Conservation (phyloP, 2,329 filamentous ascomycete genomes). For the Alternaria solani region DNA sequence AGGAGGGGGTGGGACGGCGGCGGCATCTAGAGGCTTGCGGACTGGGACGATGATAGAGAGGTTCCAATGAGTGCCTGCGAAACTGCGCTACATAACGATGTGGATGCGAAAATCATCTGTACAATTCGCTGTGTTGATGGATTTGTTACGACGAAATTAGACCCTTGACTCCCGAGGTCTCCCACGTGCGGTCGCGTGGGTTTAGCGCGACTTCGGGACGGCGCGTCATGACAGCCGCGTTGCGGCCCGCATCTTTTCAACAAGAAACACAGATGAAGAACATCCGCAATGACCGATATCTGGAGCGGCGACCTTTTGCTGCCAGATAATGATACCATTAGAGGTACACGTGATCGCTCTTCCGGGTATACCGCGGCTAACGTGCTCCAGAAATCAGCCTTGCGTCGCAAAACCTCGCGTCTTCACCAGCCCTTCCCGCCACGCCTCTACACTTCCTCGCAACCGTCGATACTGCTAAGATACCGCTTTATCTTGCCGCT, state of each 20-base stretch:
- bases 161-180: not conserved
- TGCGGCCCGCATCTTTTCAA: not conserved
- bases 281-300: conserved; percentile 39
- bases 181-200: conserved; percentile 23
- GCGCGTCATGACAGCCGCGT: conserved; percentile 23
- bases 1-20: not conserved
- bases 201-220: conserved; percentile 10
- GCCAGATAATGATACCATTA: conserved; percentile 33
- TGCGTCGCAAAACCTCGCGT: conserved; percentile 30
- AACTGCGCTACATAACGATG: not conserved
- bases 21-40: not conserved
- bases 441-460: conserved; percentile 47
- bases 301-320: conserved; percentile 48
- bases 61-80: not conserved
- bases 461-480: conserved; percentile 49
- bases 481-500: conserved; percentile 52
- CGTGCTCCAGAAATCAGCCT: conserved; percentile 37
- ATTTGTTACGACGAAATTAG: not conserved
- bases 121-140: not conserved
- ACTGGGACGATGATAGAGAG: fast-evolving
- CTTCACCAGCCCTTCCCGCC: conserved; percentile 23
- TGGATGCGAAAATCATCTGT: fast-evolving
- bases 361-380: not conserved
- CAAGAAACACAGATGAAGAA: not conserved
- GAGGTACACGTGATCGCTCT: conserved; percentile 21